These are phyloP conservation scores for Lactarius pseudohatsudake DNA, from an alignment of 768 basidiomycete genomes.

Conservation along the genomic window DNA sequence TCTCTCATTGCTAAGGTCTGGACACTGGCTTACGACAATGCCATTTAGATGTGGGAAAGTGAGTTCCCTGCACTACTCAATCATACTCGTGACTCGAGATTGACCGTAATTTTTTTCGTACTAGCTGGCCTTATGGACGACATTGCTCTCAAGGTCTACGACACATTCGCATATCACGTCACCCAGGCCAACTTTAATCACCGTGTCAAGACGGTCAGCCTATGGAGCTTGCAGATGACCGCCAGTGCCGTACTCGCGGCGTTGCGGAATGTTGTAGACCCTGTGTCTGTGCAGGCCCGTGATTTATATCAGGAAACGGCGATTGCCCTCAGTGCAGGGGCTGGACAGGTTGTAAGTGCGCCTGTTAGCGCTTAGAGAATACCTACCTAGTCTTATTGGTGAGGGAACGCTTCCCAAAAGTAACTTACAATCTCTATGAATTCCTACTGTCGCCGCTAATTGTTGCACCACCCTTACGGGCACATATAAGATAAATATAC, in stretches of 20 bases:
- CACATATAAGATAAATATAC: too few relatives aligned
- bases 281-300: conserved; percentile 41
- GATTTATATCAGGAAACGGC: conserved; percentile 33
- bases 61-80: conserved; percentile 34
- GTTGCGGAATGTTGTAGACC: conserved; percentile 75
- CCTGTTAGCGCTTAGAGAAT: conserved; percentile 8
- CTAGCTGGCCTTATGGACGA: conserved; percentile 89
- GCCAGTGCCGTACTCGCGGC: conserved; percentile 83
- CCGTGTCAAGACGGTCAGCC: conserved; percentile 83
- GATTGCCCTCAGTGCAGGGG: not conserved
- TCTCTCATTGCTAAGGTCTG: conserved; percentile 28
- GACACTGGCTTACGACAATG: conserved; percentile 21
- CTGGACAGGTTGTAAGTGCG: conserved; percentile 1
- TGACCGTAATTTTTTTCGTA: conserved; percentile 21
- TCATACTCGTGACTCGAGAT: not conserved
- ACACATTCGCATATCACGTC: conserved; percentile 94
- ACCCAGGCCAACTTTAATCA: conserved; percentile 86
- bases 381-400: not conserved
- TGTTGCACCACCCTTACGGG: not conserved
- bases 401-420: not conserved
- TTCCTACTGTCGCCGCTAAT: not conserved
- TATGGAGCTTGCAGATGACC: conserved; percentile 95
- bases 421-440: conserved; percentile 5
- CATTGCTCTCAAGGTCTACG: conserved; percentile 86
- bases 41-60: conserved; percentile 87